Evolutionary conservation across 345 rosid genomes (phyloP).

Genomic region (Noccaea bulbosa): DNA sequence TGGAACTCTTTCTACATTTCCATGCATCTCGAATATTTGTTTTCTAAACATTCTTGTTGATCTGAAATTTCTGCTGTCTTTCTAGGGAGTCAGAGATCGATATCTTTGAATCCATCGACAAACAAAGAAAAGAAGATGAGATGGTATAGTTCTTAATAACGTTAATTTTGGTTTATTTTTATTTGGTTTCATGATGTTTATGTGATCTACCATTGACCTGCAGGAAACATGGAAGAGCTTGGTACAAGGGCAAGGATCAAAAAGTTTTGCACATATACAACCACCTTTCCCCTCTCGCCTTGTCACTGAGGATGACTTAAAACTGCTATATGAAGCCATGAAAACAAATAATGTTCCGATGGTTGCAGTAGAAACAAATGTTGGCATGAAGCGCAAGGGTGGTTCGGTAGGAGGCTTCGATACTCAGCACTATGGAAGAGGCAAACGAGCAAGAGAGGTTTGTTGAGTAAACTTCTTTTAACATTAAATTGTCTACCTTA

Average conservation of each 20-base stretch:
- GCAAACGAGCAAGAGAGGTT: slow-evolving; percentile 95
- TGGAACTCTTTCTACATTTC: slow-evolving; percentile 6
- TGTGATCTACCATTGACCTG: slow-evolving; percentile 35
- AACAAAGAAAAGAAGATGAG: slow-evolving; percentile 69
- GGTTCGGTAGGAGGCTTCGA: slow-evolving; percentile 64
- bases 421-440: slow-evolving; percentile 83
- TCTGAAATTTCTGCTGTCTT: slow-evolving; percentile 28
- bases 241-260: slow-evolving; percentile 53
- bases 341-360: slow-evolving; percentile 66
- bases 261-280: slow-evolving; percentile 51
- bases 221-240: slow-evolving; percentile 79
- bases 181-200: background rate
- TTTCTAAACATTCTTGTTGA: background rate
- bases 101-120: slow-evolving; percentile 82
- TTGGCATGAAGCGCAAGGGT: slow-evolving; percentile 67
- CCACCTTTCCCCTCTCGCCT: slow-evolving; percentile 81
- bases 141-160: slow-evolving; percentile 50
- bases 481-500: slow-evolving; percentile 13
- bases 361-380: slow-evolving; percentile 51
- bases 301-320: slow-evolving; percentile 82
- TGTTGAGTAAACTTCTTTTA: slow-evolving; percentile 40
- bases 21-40: background rate
- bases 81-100: slow-evolving; percentile 92
- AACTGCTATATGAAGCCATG: slow-evolving; percentile 70
- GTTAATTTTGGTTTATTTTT: slow-evolving; percentile 10